Base-by-base conservation (phyloP, 2,329 filamentous ascomycete species). In the Decorospora gaudefroyi region DNA sequence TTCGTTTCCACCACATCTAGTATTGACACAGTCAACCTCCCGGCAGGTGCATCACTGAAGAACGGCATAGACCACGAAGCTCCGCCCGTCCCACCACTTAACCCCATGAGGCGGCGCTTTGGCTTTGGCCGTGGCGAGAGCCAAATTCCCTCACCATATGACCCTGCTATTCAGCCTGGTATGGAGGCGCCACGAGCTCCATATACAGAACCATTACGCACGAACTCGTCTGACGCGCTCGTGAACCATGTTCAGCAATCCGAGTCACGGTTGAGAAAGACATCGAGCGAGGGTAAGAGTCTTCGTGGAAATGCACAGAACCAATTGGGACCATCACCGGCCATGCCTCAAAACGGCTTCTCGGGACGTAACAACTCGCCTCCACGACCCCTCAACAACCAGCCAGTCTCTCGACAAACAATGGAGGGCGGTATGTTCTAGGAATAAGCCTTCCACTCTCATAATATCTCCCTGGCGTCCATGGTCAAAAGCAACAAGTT, bases 21-120 rank as follows among this genome's bases (percentile, higher is more conserved):
- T 30, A 75, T 83, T 18, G 80, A 82, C 31, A 78, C 78, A 0
- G 73, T 84, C 23, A 78, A 78, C 23, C 72, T 85, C 8, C 80
- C 81, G 10, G 61, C 75, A n/a, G 78, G 78, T 18, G 77, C 78
- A 2, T 78, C 76, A 4, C 69, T 81, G 23, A 76, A 70, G 65
- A 82, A 80, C 43, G 79, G 78, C 33, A 74, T 72, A 53, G 61
- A 65, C 13, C 18, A 50, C 6, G 39, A 38, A 8, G 50, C 59
- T 5, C 67, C 73, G 1, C 79, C 81, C 1, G 65, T 84, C 5
- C 80, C 81, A 18, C 76, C 79, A 0, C 80, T 83, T 74, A 83
- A 84, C 57, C 80, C 81, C 1, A 77, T 78, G 45, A 74, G 82
- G 29, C 75, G 79, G 39, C 77, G 77, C 10, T 78, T 72, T 42